Base-by-base conservation (phyloP, 2,329 filamentous ascomycete species). In the Trichoderma pleuroti region DNA sequence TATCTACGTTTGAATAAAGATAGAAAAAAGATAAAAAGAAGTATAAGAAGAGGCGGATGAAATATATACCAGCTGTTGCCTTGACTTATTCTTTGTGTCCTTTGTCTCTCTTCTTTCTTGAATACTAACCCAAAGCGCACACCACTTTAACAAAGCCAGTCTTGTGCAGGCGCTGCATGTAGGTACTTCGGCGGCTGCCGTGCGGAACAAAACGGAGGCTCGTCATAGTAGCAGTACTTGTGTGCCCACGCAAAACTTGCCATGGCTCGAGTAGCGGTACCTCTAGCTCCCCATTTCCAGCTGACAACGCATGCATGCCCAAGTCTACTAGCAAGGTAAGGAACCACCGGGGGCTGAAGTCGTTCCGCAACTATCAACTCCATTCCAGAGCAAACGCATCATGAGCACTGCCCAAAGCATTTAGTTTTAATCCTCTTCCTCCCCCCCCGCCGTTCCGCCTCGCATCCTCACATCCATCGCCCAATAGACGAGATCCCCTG, bases 251-350 rank as follows among this genome's bases (percentile, higher is more conserved):
- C 24, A 32, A 32, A 34, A 59, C 21, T 6, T 2, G 30, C 30
- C 30, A 34, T 18, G 5, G 12, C 16, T 11, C 21, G 2, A 6
- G 52, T 67, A 42, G 34, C 64, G 26, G 32, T 67, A 67, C 64
- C 34, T 46, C 18, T 1, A 5, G 26, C 52, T 59, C 59, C 65
- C 56, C 30, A 49, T 32, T 61, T 52, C 26, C 65, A 68, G 65
- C 65, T 68, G 65, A 59, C 39, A n/a, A 46, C 56, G 42, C 30
- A 60, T 68, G 65, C 65, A 68, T 61, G 65, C 65, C 46, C 46
- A 49, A 49, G 46, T 49, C 49, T 26, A 26, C 26, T 18, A 16
- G 16, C 16, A 42, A 57, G n/a, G 59, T 36, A 52, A 42, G 60
- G 36, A 49, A 34, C 56, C 46, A 56, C 56, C 39, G 63, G 62